phyloP scores from a whole-genome alignment of 1,284 basidiomycete genomes.

The Rhodotorula sp. region DNA sequence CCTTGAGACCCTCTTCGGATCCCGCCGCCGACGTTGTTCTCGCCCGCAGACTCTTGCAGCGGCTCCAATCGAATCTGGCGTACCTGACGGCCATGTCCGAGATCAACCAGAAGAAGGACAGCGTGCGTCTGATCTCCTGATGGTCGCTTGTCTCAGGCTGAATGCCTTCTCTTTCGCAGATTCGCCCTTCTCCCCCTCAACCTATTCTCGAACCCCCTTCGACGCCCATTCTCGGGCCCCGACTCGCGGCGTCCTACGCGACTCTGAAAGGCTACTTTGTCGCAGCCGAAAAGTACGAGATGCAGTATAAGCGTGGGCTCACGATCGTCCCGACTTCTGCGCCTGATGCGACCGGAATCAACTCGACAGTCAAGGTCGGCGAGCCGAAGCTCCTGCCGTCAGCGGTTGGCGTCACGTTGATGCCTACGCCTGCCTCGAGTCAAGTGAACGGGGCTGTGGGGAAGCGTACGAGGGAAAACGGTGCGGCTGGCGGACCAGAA shows the following conservation, averaged over 20 bases:
- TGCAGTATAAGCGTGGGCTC: slow-evolving; percentile 12
- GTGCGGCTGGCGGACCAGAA: neutral
- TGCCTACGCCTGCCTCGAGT: neutral
- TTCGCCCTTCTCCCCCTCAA: slow-evolving; percentile 9
- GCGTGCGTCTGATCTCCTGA: neutral
- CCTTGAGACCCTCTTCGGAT: no score
- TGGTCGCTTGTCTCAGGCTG: neutral
- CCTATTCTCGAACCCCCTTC: slow-evolving; percentile 31
- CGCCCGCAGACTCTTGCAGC: slow-evolving; percentile 23
- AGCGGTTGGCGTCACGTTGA: neutral
- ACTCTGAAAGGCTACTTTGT: slow-evolving; percentile 32
- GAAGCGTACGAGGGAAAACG: neutral
- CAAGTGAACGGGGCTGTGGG: neutral
- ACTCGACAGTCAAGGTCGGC: neutral
- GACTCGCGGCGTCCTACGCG: slow-evolving; percentile 17
- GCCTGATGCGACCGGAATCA: neutral
- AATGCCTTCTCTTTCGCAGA: neutral
- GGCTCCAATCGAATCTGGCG: slow-evolving; percentile 32
- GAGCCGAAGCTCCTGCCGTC: no score
- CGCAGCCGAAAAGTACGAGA: slow-evolving; percentile 33
- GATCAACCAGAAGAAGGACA: slow-evolving; percentile 7
- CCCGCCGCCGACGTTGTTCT: neutral
- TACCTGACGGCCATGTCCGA: slow-evolving; percentile 31
- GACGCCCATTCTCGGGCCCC: slow-evolving; percentile 22
- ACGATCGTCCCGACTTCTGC: slow-evolving; percentile 1